Base-by-base conservation (phyloP, 371 early-diverging fungal species). In the Mucor circinelloides region DNA sequence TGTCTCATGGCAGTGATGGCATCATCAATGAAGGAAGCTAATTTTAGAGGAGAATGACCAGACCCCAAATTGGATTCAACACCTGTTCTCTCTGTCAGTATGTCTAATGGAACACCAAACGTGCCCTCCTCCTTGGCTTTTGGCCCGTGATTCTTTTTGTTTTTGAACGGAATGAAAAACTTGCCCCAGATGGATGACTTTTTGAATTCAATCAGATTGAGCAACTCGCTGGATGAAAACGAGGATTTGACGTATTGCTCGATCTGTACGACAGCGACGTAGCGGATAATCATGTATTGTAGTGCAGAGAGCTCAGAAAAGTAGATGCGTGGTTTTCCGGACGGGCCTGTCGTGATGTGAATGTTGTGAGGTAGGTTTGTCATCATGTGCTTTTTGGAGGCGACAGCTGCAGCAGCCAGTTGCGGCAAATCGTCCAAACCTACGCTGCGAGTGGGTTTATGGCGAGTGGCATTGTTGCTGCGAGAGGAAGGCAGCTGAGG, bases 21-120 rank as follows among this genome's bases (percentile, higher is more conserved):
- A 64, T 87, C 83, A 62, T 97, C 96, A 42, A 98, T 83, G 75
- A 97, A 92, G 52, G 86, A 80, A 27, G 98, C 97, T 27, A 98
- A 86, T 19, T 89, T 85, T 23, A 91, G 78, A 19, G 88, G 85
- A 12, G 89, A 90, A 31, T 93, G 92, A 3, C 91, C 90, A 7
- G 91, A 87, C 0, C 93, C 94, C 27, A 95, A 77, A 13, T 87
- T 86, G 4, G 95, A 92, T 69, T 96, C 94, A 1, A 94, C 90
- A 0, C 96, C 94, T 50, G 91, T 89, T 57, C 89, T 79, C 61
- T 84, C 84, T 0, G 80, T 81, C 59, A 84, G 58, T 2, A 76
- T 38, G 21, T 84, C 82, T 28, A 84, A 36, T 9, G 82, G 71
- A 9, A 84, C 84, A 25, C 80, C 80, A 81, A 84, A 84, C 0